phyloP scores from a whole-genome alignment of 345 rosid species.

The Eucalyptus albens region DNA sequence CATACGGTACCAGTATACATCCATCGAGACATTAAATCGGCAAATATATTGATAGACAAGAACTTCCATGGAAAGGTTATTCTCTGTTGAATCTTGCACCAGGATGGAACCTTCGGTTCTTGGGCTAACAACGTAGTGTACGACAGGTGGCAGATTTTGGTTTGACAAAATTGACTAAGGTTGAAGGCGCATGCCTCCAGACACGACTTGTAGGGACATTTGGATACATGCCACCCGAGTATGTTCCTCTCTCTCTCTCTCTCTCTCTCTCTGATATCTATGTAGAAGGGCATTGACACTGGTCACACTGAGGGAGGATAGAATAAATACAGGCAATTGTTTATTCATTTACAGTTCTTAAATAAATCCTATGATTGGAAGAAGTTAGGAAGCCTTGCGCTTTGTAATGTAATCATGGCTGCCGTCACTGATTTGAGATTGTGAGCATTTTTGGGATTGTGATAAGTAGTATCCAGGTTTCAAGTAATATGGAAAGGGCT shows the following conservation, averaged over 20 bases:
- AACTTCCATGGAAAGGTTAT: slow-evolving; percentile 77
- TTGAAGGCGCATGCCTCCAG: slow-evolving; percentile 44
- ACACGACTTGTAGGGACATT: slow-evolving; percentile 90
- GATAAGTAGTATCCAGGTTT: not conserved
- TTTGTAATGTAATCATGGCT: not conserved
- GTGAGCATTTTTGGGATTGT: not conserved
- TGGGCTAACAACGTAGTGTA: not conserved
- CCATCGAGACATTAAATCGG: slow-evolving; percentile 94
- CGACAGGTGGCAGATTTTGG: slow-evolving; percentile 96
- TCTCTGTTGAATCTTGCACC: not conserved
- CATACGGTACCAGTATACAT: slow-evolving; percentile 95
- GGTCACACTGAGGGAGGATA: not conserved
- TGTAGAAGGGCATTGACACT: not conserved
- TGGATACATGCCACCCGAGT: slow-evolving; percentile 99
- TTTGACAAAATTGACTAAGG: slow-evolving; percentile 75
- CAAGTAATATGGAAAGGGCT: not conserved
- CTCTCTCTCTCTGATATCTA: not conserved
- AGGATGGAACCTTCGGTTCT: not conserved
- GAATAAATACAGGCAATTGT: not conserved
- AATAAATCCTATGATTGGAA: not conserved
- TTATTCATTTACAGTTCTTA: not conserved
- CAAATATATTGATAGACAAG: slow-evolving; percentile 87
- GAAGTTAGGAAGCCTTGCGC: not conserved
- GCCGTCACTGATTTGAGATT: not conserved
- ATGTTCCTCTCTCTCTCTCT: slow-evolving; percentile 1